A percentile compares a stretch with the other conserved stretches of the same genome.
phyloP scores from a whole-genome alignment of 2,329 filamentous ascomycete species.

The Pseudonectria buxi region DNA sequence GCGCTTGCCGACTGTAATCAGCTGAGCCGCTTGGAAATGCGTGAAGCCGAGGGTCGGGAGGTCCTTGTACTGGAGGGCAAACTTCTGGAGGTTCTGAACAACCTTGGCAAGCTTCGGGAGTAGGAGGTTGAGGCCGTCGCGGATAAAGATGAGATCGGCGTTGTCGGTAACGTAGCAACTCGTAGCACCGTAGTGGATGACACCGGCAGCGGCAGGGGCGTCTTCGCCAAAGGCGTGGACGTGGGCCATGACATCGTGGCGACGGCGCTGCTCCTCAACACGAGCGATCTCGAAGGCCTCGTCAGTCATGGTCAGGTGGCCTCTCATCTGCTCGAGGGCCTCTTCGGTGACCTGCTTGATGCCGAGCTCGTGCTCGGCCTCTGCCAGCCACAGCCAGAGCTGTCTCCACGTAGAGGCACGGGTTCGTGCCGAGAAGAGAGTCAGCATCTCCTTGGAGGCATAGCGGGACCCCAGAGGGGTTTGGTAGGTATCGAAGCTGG shows the following conservation, averaged over 20 bases:
- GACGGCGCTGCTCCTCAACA: conserved; percentile 11
- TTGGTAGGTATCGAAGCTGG: conserved; percentile 9
- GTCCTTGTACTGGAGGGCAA: conserved; percentile 11
- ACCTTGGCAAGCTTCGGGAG: conserved; percentile 12
- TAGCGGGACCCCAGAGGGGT: conserved; percentile 8
- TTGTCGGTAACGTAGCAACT: conserved; percentile 11
- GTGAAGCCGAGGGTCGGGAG: conserved; percentile 9
- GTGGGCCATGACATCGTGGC: conserved; percentile 10
- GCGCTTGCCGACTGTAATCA: conserved; percentile 12
- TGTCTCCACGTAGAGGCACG: conserved; percentile 13
- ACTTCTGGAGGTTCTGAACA: conserved; percentile 7
- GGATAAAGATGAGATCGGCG: conserved; percentile 11
- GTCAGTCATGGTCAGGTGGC: conserved; percentile 6
- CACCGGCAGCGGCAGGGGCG: conserved; percentile 10
- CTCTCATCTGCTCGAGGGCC: conserved; percentile 13
- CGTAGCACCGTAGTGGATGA: conserved; percentile 10
- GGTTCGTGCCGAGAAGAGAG: conserved; percentile 6
- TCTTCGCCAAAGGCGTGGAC: conserved; percentile 9
- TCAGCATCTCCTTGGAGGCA: conserved; percentile 7
- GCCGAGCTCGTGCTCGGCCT: conserved; percentile 12
- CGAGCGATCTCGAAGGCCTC: conserved; percentile 13
- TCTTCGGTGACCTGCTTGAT: conserved; percentile 11
- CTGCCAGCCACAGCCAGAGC: conserved; percentile 12
- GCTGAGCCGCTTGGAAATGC: conserved; percentile 9
- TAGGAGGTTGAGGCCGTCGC: conserved; percentile 8